These are phyloP conservation scores for Coniochaeta sp. DNA, from an alignment of 2,329 filamentous ascomycete species.

Conservation along the genomic window DNA sequence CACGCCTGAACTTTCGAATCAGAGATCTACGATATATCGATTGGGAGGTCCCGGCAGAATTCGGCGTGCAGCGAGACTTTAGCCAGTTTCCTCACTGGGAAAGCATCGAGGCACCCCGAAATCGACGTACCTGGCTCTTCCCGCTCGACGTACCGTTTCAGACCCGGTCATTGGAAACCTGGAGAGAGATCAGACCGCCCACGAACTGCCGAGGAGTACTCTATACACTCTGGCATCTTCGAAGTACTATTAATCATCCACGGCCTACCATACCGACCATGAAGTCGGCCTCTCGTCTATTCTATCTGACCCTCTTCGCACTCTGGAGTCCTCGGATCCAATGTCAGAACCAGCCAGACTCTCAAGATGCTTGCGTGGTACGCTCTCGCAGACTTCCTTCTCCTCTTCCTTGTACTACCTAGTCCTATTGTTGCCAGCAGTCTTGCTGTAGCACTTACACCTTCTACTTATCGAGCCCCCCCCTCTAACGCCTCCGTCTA, in stretches of 20 bases:
- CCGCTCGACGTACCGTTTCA: slow-evolving; percentile 3
- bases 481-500: slow-evolving; percentile 30
- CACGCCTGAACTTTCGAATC: neutral
- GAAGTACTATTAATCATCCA: slow-evolving; percentile 1
- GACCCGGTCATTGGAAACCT: slow-evolving; percentile 8
- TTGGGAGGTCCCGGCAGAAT: neutral
- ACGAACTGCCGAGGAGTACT: neutral
- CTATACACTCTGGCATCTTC: slow-evolving; percentile 1
- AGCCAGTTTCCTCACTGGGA: neutral
- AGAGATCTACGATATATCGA: neutral
- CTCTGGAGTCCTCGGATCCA: slow-evolving; percentile 42
- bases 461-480: slow-evolving; percentile 12
- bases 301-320: slow-evolving; percentile 49
- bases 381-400: slow-evolving; percentile 20
- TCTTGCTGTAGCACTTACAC: slow-evolving; percentile 13
- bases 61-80: neutral
- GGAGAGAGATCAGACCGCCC: neutral
- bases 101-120: neutral
- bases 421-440: slow-evolving; percentile 10
- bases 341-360: slow-evolving; percentile 30
- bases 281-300: slow-evolving; percentile 45
- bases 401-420: slow-evolving; percentile 10
- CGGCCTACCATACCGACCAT: slow-evolving; percentile 23
- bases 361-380: slow-evolving; percentile 47
- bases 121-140: neutral